Evolutionary conservation across 2,329 filamentous ascomycete species (phyloP).

Genomic region (Rhynchosporium agropyri): DNA sequence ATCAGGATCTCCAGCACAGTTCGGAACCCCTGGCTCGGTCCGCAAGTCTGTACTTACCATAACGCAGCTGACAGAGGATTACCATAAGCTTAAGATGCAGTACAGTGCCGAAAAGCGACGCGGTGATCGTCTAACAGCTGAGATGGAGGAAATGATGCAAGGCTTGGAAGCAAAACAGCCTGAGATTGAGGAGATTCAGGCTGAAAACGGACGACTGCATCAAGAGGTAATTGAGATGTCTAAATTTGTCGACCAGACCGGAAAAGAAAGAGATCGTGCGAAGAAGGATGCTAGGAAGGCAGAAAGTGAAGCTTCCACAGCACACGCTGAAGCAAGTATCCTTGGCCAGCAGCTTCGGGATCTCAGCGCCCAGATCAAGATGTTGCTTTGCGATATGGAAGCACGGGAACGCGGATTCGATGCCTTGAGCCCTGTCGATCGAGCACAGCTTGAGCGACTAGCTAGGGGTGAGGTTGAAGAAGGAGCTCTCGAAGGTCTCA

Average conservation of each 20-base stretch:
- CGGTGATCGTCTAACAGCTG: constrained; percentile 71
- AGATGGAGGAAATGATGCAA: constrained; percentile 83
- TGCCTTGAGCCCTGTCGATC: constrained; percentile 71
- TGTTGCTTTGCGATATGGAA: constrained; percentile 85
- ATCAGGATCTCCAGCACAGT: constrained; percentile 56
- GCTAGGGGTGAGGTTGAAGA: constrained; percentile 75
- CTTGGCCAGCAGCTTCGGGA: constrained; percentile 86
- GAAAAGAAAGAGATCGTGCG: constrained; percentile 76
- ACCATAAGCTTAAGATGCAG: constrained; percentile 70
- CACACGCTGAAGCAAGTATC: constrained; percentile 72
- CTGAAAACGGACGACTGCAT: constrained; percentile 79
- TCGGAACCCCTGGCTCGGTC: constrained; percentile 61
- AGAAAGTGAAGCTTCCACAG: constrained; percentile 68
- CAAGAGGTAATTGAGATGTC: constrained; percentile 84
- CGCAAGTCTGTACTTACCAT: constrained; percentile 59
- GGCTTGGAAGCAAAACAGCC: constrained; percentile 85
- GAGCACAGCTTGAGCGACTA: constrained; percentile 74
- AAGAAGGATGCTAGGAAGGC: constrained; percentile 78
- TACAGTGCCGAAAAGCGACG: constrained; percentile 74
- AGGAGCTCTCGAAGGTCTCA: constrained; percentile 71
- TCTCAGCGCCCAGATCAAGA: constrained; percentile 85
- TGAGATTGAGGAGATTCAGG: constrained; percentile 82
- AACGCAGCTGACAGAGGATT: constrained; percentile 65
- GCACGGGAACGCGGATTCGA: constrained; percentile 78
- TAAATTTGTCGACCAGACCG: constrained; percentile 78